phyloP scores from a whole-genome alignment of 2,329 filamentous ascomycete genomes.

The Microsporum ferrugineum region DNA sequence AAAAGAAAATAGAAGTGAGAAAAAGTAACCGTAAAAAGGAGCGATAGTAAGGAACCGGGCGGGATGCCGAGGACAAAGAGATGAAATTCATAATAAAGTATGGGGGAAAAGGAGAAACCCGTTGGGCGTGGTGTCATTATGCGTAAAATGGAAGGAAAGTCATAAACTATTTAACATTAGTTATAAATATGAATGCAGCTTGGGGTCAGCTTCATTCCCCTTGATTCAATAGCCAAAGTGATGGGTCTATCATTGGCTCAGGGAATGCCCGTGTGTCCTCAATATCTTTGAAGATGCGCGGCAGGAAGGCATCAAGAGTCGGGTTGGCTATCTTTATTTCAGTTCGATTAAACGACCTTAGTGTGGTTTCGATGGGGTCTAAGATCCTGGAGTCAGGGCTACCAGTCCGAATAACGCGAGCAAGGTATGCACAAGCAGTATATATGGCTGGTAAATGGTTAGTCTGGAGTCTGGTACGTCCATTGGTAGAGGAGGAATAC shows the following conservation, averaged over 20 bases:
- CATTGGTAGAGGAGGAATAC: neutral
- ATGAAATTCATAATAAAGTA: neutral
- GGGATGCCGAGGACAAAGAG: neutral
- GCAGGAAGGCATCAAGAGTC: neutral
- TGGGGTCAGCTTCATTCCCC: neutral
- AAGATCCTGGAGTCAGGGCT: constrained; percentile 1
- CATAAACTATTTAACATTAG: neutral
- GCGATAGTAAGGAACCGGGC: neutral
- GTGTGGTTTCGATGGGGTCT: constrained; percentile 1
- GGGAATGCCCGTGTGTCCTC: neutral
- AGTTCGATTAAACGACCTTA: neutral
- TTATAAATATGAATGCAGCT: neutral
- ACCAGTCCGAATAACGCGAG: neutral
- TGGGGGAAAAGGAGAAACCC: neutral
- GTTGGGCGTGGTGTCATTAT: neutral
- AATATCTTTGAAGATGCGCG: constrained; percentile 4
- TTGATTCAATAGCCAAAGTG: constrained; percentile 1
- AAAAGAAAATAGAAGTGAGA: neutral
- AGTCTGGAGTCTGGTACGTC: neutral
- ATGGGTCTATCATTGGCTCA: neutral
- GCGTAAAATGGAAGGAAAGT: neutral
- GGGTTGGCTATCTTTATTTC: constrained; percentile 5
- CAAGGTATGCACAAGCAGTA: constrained; percentile 4
- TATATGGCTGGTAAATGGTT: neutral
- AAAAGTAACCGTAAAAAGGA: neutral